Percentiles rank a stretch among this genome's conserved stretches.
Evolutionary conservation across 768 basidiomycete genomes (phyloP).

Genomic region (Mycena capillaripes): DNA sequence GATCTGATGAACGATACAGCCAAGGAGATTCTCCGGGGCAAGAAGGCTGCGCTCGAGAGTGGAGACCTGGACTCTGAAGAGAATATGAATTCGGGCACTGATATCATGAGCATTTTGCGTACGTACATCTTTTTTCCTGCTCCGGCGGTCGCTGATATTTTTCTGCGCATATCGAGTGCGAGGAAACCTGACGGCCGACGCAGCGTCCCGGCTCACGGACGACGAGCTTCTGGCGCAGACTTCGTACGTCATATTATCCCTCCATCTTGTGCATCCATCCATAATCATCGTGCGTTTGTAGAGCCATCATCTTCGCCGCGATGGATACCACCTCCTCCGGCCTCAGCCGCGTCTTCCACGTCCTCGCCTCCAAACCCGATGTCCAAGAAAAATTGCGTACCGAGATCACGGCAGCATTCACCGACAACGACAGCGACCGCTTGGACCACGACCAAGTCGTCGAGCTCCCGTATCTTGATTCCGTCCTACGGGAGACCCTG

Average conservation of each 20-base stretch:
- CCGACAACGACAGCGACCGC: slow-evolving; percentile 35
- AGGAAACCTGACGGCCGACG: background rate
- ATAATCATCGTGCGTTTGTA: background rate
- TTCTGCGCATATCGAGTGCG: background rate
- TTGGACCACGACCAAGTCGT: slow-evolving; percentile 20
- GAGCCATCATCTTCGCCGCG: background rate
- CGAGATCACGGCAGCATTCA: slow-evolving; percentile 38
- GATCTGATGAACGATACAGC: background rate
- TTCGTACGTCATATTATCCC: background rate
- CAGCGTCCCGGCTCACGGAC: background rate
- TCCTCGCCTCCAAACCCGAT: background rate
- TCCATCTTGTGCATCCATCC: background rate
- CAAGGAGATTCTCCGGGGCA: background rate
- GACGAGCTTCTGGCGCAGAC: background rate
- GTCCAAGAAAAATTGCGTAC: slow-evolving; percentile 16
- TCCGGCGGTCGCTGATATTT: background rate
- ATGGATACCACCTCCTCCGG: background rate
- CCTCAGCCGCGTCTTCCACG: background rate
- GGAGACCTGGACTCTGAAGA: background rate
- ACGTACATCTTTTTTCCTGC: background rate
- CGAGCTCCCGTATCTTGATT: slow-evolving; percentile 41
- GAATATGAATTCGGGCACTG: background rate
- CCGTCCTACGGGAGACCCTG: slow-evolving; percentile 42
- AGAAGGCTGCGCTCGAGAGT: background rate
- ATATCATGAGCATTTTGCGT: slow-evolving; percentile 8